Percentiles rank a stretch among this genome's conserved stretches.
These are phyloP conservation scores for Boletus vinaceobasis DNA, from an alignment of 768 basidiomycete genomes.

Conservation along the genomic window DNA sequence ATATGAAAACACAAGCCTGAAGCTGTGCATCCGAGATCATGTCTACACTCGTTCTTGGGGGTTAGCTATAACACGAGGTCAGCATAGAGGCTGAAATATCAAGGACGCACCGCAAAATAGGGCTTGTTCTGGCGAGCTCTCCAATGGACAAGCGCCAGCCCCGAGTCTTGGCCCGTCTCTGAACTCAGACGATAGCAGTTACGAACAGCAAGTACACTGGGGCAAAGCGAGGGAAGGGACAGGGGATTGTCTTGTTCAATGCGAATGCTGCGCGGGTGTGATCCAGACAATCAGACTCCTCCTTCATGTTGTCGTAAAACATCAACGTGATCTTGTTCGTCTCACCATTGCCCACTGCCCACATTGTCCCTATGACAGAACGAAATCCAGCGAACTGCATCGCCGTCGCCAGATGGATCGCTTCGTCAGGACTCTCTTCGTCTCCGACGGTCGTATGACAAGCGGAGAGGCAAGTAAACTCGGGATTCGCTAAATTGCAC, in stretches of 20 bases:
- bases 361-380: conserved; percentile 1
- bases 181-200: no score
- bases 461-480: conserved; percentile 22
- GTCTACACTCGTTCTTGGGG: no score
- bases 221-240: no score
- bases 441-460: conserved; percentile 9
- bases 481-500: background rate
- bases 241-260: conserved; percentile 1
- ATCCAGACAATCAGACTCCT: background rate
- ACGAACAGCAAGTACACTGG: no score
- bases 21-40: no score
- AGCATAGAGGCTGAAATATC: no score
- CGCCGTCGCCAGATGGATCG: background rate
- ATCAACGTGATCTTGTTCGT: background rate
- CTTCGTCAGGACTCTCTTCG: conserved; percentile 3
- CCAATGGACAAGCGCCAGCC: no score
- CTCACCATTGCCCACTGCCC: background rate
- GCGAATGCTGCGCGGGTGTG: background rate
- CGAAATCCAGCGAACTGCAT: background rate
- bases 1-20: no score
- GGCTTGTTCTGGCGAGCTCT: no score
- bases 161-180: no score
- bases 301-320: background rate
- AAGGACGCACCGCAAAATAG: no score
- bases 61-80: no score